Evolutionary conservation across 1,139 yeast genomes (phyloP).

Genomic region (Pichia kudriavzevii): DNA sequence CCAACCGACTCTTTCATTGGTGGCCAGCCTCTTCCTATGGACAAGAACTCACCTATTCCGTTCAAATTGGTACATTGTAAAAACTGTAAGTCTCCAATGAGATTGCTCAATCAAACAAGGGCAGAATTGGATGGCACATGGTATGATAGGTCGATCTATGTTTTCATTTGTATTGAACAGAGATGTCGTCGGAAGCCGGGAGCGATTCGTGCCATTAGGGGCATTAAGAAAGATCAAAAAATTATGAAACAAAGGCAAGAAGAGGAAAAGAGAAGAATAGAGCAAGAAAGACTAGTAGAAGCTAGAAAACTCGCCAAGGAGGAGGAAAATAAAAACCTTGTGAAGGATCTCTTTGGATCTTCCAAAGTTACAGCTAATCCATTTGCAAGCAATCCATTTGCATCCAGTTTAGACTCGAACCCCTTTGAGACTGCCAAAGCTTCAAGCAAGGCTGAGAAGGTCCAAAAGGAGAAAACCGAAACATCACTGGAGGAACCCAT

Average conservation of each 20-base stretch:
- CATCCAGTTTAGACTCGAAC: conserved; percentile 16
- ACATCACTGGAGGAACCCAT: no score
- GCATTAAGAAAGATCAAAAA: conserved; percentile 53
- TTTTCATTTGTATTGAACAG: conserved; percentile 64
- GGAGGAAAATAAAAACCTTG: conserved; percentile 30
- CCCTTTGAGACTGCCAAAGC: conserved; percentile 25
- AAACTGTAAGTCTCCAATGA: conserved; percentile 54
- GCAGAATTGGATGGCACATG: conserved; percentile 66
- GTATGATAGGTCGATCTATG: conserved; percentile 75
- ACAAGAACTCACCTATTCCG: conserved; percentile 44
- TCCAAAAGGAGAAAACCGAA: conserved; percentile 1
- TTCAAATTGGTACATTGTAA: conserved; percentile 50
- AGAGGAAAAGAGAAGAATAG: conserved; percentile 31
- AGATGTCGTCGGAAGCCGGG: conserved; percentile 64
- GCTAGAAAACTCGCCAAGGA: conserved; percentile 30
- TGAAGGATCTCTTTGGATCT: conserved; percentile 33
- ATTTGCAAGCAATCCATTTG: conserved; percentile 22
- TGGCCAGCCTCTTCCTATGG: conserved; percentile 48
- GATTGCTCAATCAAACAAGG: conserved; percentile 67
- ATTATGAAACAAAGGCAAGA: conserved; percentile 35
- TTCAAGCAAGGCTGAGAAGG: conserved; percentile 6
- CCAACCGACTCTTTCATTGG: conserved; percentile 77
- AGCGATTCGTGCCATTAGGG: conserved; percentile 65
- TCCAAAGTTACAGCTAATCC: conserved; percentile 35
- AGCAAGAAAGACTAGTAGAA: conserved; percentile 31